phyloP scores from a whole-genome alignment of 2,329 filamentous ascomycete genomes.

The Didymella keratinophila region DNA sequence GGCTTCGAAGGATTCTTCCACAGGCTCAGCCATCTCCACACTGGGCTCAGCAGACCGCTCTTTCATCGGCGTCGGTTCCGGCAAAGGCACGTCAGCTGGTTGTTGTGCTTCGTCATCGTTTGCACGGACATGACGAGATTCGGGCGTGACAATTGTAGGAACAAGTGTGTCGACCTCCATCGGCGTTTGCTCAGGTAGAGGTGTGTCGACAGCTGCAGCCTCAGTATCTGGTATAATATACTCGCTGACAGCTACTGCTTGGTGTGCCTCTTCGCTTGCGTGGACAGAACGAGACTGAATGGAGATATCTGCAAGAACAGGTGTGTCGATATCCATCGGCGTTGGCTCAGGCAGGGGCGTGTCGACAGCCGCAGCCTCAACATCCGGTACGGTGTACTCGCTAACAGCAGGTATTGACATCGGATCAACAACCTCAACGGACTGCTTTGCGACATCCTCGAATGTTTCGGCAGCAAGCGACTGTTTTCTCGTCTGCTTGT shows the following conservation, averaged over 20 bases:
- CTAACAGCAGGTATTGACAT: slow-evolving; percentile 2
- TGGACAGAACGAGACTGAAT: not conserved
- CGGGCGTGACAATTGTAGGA: not conserved
- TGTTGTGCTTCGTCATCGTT: not conserved
- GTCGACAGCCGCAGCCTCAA: not conserved
- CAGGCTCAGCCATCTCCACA: not conserved
- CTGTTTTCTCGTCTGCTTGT: slow-evolving; percentile 38
- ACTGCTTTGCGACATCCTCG: slow-evolving; percentile 10
- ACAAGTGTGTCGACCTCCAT: slow-evolving; percentile 2
- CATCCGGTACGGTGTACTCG: not conserved
- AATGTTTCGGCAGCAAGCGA: slow-evolving; percentile 18
- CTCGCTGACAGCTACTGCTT: not conserved
- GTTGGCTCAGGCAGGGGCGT: slow-evolving; percentile 5
- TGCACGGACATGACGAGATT: not conserved
- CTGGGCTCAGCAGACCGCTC: not conserved
- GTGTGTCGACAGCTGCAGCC: not conserved
- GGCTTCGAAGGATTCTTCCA: not conserved
- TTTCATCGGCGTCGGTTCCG: slow-evolving; percentile 2
- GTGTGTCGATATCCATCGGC: slow-evolving; percentile 2
- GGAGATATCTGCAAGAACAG: not conserved
- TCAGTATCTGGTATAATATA: not conserved
- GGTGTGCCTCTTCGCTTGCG: not conserved
- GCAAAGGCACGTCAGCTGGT: not conserved
- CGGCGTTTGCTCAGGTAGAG: slow-evolving; percentile 4
- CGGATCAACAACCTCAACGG: slow-evolving; percentile 4